Base-by-base conservation (phyloP, 441 rosid genomes). In the Adansonia gregorii region DNA sequence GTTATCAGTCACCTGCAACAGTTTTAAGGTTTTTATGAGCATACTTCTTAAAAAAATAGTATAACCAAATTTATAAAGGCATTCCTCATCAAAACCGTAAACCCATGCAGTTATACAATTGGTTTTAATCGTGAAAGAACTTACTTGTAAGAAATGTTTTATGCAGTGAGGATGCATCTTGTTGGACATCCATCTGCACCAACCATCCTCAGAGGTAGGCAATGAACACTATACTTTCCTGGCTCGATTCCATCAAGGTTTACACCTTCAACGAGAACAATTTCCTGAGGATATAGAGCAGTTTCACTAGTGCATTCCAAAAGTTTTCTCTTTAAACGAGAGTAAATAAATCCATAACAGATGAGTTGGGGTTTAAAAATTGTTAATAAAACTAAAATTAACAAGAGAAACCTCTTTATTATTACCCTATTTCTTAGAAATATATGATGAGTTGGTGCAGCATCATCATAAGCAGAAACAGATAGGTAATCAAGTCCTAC, bases 401-500 rank as follows among this genome's bases (percentile, higher is more conserved):
- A 72, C 27, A 19, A 46, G 14, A 48, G 31, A 69, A 69, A 69
- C 17, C 14, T 75, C 51, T 65, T 17, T 2, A 59, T 43, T 60
- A 83, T 83, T 85, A 88, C 89, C 87, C 82, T 75, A 73, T 73
- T 82, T 20, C 65, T 76, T 6, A 88, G 86, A 22, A 88, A 83
- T 3, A 67, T 80, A 54, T 73, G 84, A 82, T 90, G 94, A 45
- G 84, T 55, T 8, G 87, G 78, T 14, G 43, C 49, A 41, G 68
- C 24, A 73, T 88, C 83, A 52, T 8, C 79, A 54, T 76, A 85
- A 5, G 92, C 87, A 54, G 89, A 83, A 72, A 84, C 81, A 7
- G 91, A 88, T 68, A 90, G 80, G 77, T 87, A 88, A 80, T 88
- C 91, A 41, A 88, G 22, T 56, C 92, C 94, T 88, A 20, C 56